A percentile compares a stretch with the other conserved stretches of the same genome.
These are phyloP conservation scores for Besnoitia besnoiti DNA, from an alignment of 169 alveolate genomes.

Conservation along the genomic window DNA sequence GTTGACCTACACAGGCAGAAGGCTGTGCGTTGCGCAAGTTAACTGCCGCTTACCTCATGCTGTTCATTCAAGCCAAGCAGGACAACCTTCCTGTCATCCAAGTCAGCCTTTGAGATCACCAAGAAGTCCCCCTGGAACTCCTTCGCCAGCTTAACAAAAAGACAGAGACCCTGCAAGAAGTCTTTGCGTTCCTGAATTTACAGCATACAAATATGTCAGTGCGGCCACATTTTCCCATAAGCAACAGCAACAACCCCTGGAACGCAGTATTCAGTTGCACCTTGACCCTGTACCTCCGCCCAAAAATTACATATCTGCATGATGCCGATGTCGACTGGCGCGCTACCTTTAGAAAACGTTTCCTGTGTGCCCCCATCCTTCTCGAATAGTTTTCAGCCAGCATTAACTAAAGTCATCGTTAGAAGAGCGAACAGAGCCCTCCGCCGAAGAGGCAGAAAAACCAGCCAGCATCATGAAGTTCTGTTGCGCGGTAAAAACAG, in stretches of 20 bases:
- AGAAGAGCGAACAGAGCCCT: no score
- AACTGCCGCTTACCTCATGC: conserved; percentile 23
- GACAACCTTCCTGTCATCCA: neutral
- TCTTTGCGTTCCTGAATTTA: conserved; percentile 43
- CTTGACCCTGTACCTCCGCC: neutral
- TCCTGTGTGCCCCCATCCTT: no score
- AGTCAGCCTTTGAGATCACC: conserved; percentile 2
- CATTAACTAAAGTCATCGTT: no score
- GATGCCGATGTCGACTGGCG: no score
- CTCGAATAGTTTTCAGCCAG: no score
- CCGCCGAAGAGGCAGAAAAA: no score
- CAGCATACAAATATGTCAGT: neutral
- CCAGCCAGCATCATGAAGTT: no score
- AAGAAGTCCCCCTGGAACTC: conserved; percentile 32
- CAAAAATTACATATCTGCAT: no score
- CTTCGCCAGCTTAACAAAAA: conserved; percentile 31
- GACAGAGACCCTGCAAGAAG: conserved; percentile 16
- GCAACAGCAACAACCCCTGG: neutral
- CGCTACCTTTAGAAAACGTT: no score
- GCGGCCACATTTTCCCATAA: neutral
- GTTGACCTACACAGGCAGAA: no score
- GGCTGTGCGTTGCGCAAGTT: no score
- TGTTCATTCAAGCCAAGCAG: neutral
- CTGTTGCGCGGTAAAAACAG: no score
- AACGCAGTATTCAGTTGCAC: neutral